These are phyloP conservation scores for Ophiostoma perfectum DNA, from an alignment of 2,329 filamentous ascomycete species.

Conservation along the genomic window DNA sequence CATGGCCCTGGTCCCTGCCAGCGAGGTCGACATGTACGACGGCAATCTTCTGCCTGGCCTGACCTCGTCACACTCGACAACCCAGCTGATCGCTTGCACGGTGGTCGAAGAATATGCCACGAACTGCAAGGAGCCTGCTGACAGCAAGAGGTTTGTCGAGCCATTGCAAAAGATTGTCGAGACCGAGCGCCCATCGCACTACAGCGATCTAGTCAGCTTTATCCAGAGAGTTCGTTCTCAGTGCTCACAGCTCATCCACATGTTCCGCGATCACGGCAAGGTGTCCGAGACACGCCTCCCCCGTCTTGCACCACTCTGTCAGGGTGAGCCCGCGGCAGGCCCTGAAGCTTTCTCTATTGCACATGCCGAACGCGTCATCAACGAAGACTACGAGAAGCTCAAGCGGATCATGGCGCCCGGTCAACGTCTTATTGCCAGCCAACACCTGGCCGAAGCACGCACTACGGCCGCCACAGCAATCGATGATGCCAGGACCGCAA, in stretches of 20 bases:
- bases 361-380: constrained; percentile 82
- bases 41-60: constrained; percentile 61
- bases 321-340: constrained; percentile 86
- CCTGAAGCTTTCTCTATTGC: constrained; percentile 85
- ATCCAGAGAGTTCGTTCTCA: constrained; percentile 85
- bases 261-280: constrained; percentile 87
- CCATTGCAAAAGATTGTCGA: constrained; percentile 73
- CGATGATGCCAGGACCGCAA: constrained; percentile 70
- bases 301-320: constrained; percentile 79
- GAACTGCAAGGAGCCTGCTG: constrained; percentile 42
- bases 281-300: constrained; percentile 71
- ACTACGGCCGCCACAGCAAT: constrained; percentile 66
- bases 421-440: constrained; percentile 75
- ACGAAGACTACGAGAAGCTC: constrained; percentile 77
- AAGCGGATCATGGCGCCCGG: constrained; percentile 86
- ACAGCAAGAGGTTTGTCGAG: constrained; percentile 55
- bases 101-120: constrained; percentile 85
- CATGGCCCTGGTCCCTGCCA: constrained; percentile 68
- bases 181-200: constrained; percentile 71
- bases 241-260: constrained; percentile 81
- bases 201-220: constrained; percentile 84
- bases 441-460: constrained; percentile 73
- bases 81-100: constrained; percentile 76
- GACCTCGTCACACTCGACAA: constrained; percentile 70
- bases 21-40: constrained; percentile 58